phyloP scores from a whole-genome alignment of 2,329 filamentous ascomycete genomes.

The Fusarium cyanostomum region DNA sequence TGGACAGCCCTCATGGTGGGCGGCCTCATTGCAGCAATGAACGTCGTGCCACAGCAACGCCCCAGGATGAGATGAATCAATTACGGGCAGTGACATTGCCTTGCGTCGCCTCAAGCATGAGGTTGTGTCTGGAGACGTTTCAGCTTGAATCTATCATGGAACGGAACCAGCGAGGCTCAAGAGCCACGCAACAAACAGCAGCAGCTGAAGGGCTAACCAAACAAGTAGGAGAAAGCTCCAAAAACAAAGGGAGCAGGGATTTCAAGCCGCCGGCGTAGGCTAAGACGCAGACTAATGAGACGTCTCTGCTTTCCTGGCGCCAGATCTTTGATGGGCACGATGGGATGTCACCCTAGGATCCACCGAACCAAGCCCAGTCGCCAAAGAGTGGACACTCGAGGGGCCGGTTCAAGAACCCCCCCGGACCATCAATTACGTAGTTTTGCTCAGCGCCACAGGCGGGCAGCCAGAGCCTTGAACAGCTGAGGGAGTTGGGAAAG shows the following conservation, averaged over 20 bases:
- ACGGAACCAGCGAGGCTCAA: conserved; percentile 3
- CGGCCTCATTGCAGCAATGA: conserved; percentile 5
- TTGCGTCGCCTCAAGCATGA: not conserved
- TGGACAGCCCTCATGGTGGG: not conserved
- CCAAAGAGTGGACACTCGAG: conserved; percentile 3
- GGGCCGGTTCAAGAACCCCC: conserved; percentile 12
- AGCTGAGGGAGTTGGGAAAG: conserved; percentile 7
- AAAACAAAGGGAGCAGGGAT: conserved; percentile 25
- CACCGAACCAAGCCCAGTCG: conserved; percentile 6
- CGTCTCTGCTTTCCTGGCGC: conserved; percentile 6
- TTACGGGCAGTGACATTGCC: conserved; percentile 5
- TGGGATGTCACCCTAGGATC: conserved; percentile 21
- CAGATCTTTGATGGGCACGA: conserved; percentile 29
- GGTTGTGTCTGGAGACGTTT: conserved; percentile 13
- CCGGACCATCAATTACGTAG: conserved; percentile 41
- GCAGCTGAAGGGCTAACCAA: conserved; percentile 17
- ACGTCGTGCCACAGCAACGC: conserved; percentile 7
- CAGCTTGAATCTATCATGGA: conserved; percentile 11
- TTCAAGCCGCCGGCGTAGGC: conserved; percentile 13
- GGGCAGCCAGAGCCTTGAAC: conserved; percentile 15
- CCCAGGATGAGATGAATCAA: conserved; percentile 2
- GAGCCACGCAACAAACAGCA: not conserved
- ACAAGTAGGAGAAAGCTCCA: not conserved
- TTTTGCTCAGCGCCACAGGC: conserved; percentile 38
- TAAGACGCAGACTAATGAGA: conserved; percentile 16